phyloP scores from a whole-genome alignment of 2,329 filamentous ascomycete genomes.

The Beauveria brongniartii region DNA sequence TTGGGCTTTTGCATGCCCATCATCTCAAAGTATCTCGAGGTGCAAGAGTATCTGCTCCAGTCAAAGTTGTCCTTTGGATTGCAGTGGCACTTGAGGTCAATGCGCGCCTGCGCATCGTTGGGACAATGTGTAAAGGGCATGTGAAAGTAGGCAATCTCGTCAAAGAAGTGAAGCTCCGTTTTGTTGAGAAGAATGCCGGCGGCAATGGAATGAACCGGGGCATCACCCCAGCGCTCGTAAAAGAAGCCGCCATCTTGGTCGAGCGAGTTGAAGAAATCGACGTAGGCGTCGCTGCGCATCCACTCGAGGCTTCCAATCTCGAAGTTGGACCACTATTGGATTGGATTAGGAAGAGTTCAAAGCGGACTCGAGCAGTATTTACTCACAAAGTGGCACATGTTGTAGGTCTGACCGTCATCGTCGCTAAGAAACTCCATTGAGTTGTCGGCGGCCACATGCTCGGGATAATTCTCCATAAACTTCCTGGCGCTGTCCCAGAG shows the following conservation, averaged over 20 bases:
- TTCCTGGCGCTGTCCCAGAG: conserved; percentile 94
- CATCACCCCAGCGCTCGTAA: conserved; percentile 97
- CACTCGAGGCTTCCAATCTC: conserved; percentile 92
- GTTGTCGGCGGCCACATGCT: conserved; percentile 79
- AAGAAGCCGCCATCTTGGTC: conserved; percentile 98
- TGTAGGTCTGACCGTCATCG: conserved; percentile 85
- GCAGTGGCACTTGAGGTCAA: conserved; percentile 87
- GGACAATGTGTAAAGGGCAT: conserved; percentile 98
- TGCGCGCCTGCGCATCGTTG: conserved; percentile 73
- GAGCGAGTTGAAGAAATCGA: conserved; percentile 82
- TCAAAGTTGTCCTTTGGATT: conserved; percentile 97
- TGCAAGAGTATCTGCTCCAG: conserved; percentile 97
- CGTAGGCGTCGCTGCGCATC: conserved; percentile 81
- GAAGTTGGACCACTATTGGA: conserved; percentile 87
- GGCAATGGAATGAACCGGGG: conserved; percentile 95
- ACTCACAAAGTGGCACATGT: conserved; percentile 92
- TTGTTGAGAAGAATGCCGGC: conserved; percentile 81
- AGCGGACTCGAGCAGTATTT: neutral
- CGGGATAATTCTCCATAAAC: conserved; percentile 83
- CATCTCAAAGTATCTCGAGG: conserved; percentile 75
- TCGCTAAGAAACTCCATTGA: conserved; percentile 87
- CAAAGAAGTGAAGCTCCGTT: conserved; percentile 95
- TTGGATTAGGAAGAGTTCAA: conserved; percentile 19
- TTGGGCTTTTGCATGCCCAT: conserved; percentile 75
- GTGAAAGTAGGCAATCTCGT: conserved; percentile 97